A percentile compares a stretch with the other conserved stretches of the same genome.
Evolutionary conservation across 345 rosid species (phyloP).

Genomic region (Cardamine resedifolia): DNA sequence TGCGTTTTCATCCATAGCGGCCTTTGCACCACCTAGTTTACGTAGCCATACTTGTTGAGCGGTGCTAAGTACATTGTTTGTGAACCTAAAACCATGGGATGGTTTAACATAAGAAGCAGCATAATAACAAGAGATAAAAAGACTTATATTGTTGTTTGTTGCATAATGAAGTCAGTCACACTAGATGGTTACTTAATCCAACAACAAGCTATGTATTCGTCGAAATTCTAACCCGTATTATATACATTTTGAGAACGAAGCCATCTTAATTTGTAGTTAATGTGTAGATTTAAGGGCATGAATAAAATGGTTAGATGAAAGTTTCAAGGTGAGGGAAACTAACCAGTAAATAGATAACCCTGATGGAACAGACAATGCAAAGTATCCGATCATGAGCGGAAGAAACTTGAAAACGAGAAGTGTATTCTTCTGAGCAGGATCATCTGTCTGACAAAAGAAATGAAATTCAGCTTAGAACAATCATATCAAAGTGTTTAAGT

Average conservation of each 20-base stretch:
- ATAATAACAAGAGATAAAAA: neutral
- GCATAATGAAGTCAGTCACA: no score
- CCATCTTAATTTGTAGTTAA: no score
- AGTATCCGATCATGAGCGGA: constrained; percentile 98
- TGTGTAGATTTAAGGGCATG: no score
- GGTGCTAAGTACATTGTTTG: constrained; percentile 91
- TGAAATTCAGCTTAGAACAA: constrained; percentile 12
- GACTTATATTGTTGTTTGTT: no score
- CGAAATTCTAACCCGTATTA: no score
- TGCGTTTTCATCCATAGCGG: constrained; percentile 76
- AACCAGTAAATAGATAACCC: constrained; percentile 97
- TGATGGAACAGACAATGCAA: constrained; percentile 96
- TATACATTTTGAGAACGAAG: no score
- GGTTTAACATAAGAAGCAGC: neutral
- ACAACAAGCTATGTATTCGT: no score
- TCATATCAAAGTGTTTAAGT: neutral
- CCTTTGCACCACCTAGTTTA: constrained; percentile 90
- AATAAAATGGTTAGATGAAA: neutral
- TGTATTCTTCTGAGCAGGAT: constrained; percentile 94
- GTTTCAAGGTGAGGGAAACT: constrained; percentile 42
- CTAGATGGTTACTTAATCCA: neutral
- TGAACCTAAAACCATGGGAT: constrained; percentile 56
- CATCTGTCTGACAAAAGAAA: constrained; percentile 72
- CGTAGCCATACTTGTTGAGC: constrained; percentile 98
- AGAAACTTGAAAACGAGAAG: constrained; percentile 94